Evolutionary conservation across 495 filamentous ascomycete species (phyloP).

Genomic region (Aspergillus heteromorphus): DNA sequence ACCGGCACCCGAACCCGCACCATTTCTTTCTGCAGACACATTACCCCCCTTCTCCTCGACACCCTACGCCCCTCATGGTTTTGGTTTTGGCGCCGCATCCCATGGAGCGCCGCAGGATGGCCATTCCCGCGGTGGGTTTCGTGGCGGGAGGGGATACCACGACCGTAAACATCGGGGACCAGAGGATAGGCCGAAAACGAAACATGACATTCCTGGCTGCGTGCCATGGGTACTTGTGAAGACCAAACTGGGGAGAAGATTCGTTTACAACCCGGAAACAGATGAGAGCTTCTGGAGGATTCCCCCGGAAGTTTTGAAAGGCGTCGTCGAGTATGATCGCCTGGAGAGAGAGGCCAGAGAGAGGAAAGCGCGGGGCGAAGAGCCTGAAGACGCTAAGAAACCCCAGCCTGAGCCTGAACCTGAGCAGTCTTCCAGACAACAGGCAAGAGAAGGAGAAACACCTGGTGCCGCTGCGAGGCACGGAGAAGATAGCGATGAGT

Average conservation of each 20-base stretch:
- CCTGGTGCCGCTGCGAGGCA: slow-evolving; percentile 4
- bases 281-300: slow-evolving; percentile 92
- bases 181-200: slow-evolving; percentile 74
- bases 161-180: slow-evolving; percentile 55
- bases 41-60: slow-evolving; percentile 40
- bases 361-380: slow-evolving; percentile 35
- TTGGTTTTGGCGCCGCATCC: slow-evolving; percentile 12
- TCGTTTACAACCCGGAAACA: slow-evolving; percentile 78
- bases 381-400: slow-evolving; percentile 25
- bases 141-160: slow-evolving; percentile 47
- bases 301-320: slow-evolving; percentile 75
- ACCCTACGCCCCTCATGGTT: slow-evolving; percentile 32
- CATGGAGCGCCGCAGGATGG: slow-evolving; percentile 18
- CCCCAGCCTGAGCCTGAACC: slow-evolving; percentile 1
- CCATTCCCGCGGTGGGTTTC: slow-evolving; percentile 34
- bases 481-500: slow-evolving; percentile 57
- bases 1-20: slow-evolving; percentile 12
- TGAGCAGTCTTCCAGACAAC: neutral
- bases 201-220: slow-evolving; percentile 70
- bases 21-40: slow-evolving; percentile 29
- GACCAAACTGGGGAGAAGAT: slow-evolving; percentile 80
- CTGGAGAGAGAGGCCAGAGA: slow-evolving; percentile 47
- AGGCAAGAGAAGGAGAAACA: slow-evolving; percentile 4
- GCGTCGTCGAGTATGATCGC: slow-evolving; percentile 66
- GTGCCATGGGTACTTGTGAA: slow-evolving; percentile 90